Evolutionary conservation across 2,329 filamentous ascomycete genomes (phyloP).

Genomic region (Pseudocercospora crystallina): DNA sequence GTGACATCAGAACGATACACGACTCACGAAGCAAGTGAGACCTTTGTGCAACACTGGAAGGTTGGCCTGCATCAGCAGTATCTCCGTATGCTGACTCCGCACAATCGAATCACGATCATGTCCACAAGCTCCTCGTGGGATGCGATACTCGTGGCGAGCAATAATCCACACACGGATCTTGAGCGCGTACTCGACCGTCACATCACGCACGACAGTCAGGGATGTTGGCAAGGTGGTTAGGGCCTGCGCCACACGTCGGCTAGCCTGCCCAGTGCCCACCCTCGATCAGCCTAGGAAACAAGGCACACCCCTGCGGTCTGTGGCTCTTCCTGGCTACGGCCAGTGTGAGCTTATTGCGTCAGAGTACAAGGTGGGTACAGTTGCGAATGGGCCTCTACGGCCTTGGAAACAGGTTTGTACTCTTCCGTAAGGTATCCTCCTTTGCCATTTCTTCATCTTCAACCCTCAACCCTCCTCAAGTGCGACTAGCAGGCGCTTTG

Average conservation of each 20-base stretch:
- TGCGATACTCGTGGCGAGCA: neutral
- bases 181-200: no score
- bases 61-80: no score
- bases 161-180: neutral
- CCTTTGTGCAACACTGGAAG: no score
- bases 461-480: neutral
- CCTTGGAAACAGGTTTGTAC: constrained; percentile 27
- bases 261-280: constrained; percentile 3
- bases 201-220: no score
- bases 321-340: constrained; percentile 12
- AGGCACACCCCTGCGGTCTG: constrained; percentile 22
- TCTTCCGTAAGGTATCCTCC: constrained; percentile 10
- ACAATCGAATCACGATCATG: no score
- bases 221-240: neutral
- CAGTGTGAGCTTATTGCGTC: constrained; percentile 25
- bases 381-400: constrained; percentile 14
- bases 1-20: no score
- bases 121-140: no score
- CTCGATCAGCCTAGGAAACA: constrained; percentile 11
- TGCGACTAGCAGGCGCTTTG: neutral
- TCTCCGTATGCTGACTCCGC: no score
- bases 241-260: constrained; percentile 10
- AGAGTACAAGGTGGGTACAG: constrained; percentile 19
- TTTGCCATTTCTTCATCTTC: constrained; percentile 8
- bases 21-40: no score